A percentile compares a stretch with the other conserved stretches of the same genome.
Conservation (phyloP, 164 flowering plant species). For the Warburgia ugandensis region DNA sequence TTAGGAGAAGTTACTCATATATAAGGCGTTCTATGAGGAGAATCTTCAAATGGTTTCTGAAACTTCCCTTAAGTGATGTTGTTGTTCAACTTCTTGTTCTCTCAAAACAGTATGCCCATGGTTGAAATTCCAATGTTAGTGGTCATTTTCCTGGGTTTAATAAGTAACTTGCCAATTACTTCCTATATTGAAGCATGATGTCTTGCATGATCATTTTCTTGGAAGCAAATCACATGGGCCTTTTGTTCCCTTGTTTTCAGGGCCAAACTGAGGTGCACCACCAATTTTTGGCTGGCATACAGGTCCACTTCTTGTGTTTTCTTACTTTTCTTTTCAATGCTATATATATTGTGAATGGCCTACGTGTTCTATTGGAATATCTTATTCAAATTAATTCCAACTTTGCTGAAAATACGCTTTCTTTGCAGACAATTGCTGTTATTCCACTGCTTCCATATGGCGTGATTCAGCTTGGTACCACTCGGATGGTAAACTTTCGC, state of each 20-base stretch:
- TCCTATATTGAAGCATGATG: too few species aligned
- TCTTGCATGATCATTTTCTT: background rate
- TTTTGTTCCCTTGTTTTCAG: conserved; percentile 27
- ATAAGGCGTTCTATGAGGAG: too few species aligned
- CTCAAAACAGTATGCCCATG: too few species aligned
- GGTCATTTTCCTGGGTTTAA: too few species aligned
- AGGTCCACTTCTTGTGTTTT: conserved; percentile 31
- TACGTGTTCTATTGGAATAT: background rate
- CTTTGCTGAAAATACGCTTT: background rate
- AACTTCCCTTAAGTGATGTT: too few species aligned
- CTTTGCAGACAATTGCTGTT: conserved; percentile 72
- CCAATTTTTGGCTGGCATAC: conserved; percentile 81
- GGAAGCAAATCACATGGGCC: background rate
- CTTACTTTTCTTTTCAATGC: background rate
- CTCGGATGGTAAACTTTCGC: conserved; percentile 35
- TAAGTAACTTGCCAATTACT: too few species aligned
- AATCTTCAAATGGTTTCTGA: too few species aligned
- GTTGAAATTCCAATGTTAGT: too few species aligned
- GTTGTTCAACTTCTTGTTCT: too few species aligned
- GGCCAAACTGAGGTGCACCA: conserved; percentile 34
- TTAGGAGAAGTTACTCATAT: too few species aligned
- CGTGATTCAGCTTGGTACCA: conserved; percentile 81
- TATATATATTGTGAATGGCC: too few species aligned
- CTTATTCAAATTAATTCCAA: background rate
- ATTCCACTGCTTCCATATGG: conserved; percentile 85